phyloP scores from a whole-genome alignment of 1,139 yeast genomes.

The Geotrichum cucujoidarum region DNA sequence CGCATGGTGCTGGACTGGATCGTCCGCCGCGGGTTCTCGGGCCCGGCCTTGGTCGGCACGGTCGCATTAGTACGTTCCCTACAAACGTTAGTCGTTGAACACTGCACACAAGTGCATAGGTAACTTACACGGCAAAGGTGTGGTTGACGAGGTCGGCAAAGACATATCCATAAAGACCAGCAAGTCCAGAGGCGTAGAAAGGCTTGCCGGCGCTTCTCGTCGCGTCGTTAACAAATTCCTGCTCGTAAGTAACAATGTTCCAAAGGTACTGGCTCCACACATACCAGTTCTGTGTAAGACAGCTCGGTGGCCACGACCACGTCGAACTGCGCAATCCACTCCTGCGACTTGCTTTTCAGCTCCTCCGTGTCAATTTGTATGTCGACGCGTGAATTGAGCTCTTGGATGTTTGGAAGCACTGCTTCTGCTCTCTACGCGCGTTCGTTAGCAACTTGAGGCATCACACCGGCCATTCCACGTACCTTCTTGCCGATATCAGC shows the following conservation, averaged over 20 bases:
- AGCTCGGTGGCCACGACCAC: slow-evolving; percentile 74
- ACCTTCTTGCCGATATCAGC: slow-evolving; percentile 34
- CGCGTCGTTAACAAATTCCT: slow-evolving; percentile 40
- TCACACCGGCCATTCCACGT: slow-evolving; percentile 16
- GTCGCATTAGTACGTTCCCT: slow-evolving; percentile 16
- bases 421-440: slow-evolving; percentile 46
- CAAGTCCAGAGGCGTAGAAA: slow-evolving; percentile 61
- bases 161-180: slow-evolving; percentile 80
- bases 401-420: slow-evolving; percentile 52
- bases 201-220: slow-evolving; percentile 58
- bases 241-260: not conserved
- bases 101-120: too few relatives aligned
- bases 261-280: not conserved
- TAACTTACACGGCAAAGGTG: slow-evolving; percentile 23
- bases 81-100: too few relatives aligned
- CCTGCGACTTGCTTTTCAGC: slow-evolving; percentile 35
- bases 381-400: slow-evolving; percentile 73
- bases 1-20: slow-evolving; percentile 46
- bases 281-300: slow-evolving; percentile 37
- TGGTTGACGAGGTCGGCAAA: slow-evolving; percentile 74
- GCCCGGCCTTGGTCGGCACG: slow-evolving; percentile 45
- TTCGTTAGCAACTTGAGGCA: not conserved
- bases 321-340: slow-evolving; percentile 57
- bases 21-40: slow-evolving; percentile 47
- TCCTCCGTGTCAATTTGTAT: slow-evolving; percentile 39